These are phyloP conservation scores for Podosphaera xanthii DNA, from an alignment of 2,329 filamentous ascomycete species.

Conservation along the genomic window DNA sequence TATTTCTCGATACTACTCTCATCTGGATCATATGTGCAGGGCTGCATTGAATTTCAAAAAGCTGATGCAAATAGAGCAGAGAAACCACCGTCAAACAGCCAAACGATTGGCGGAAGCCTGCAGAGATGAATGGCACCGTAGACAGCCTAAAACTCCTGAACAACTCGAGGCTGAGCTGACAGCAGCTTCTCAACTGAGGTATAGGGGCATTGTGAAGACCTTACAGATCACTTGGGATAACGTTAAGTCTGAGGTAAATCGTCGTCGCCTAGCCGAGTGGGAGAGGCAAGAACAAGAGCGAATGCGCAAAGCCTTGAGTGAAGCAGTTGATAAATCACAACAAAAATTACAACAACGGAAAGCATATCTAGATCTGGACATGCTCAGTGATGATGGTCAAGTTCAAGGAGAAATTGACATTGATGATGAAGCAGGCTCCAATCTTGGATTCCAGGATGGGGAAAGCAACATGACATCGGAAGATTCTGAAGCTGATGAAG, in stretches of 20 bases:
- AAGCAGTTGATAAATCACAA: slow-evolving; percentile 50
- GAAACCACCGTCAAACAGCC: slow-evolving; percentile 51
- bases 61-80: slow-evolving; percentile 58
- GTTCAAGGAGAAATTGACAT: slow-evolving; percentile 11
- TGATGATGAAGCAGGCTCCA: slow-evolving; percentile 17
- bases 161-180: slow-evolving; percentile 62
- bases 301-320: slow-evolving; percentile 45
- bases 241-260: slow-evolving; percentile 36
- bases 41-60: slow-evolving; percentile 63
- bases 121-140: slow-evolving; percentile 48
- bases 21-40: slow-evolving; percentile 61
- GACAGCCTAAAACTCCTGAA: slow-evolving; percentile 54
- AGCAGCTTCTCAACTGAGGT: slow-evolving; percentile 41
- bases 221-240: slow-evolving; percentile 39
- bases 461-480: slow-evolving; percentile 40
- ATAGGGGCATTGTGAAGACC: slow-evolving; percentile 44
- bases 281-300: slow-evolving; percentile 40
- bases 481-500: slow-evolving; percentile 35
- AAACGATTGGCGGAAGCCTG: slow-evolving; percentile 63
- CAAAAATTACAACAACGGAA: slow-evolving; percentile 42
- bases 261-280: slow-evolving; percentile 35
- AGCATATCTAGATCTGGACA: slow-evolving; percentile 28
- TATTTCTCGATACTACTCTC: slow-evolving; percentile 67
- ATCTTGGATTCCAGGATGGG: slow-evolving; percentile 16
- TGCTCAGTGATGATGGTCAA: slow-evolving; percentile 20